Evolutionary conservation across 805 yeast species (phyloP).

Genomic region (Yamadazyma endophytica): DNA sequence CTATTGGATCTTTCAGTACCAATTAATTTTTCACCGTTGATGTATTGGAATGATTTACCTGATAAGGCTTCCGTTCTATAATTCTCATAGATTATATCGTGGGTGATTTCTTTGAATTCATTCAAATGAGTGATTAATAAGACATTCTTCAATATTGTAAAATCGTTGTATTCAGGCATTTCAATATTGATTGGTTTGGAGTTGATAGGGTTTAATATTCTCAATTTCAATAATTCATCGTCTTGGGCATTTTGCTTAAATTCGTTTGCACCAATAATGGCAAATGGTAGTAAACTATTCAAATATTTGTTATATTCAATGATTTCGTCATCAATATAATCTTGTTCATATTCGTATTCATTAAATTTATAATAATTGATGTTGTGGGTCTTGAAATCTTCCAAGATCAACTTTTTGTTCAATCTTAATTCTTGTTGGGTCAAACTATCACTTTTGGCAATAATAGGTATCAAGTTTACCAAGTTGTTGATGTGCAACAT

Average conservation of each 20-base stretch:
- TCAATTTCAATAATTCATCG: conserved; percentile 47
- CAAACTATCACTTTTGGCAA: conserved; percentile 41
- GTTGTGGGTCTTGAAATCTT: conserved; percentile 67
- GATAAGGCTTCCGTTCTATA: conserved; percentile 85
- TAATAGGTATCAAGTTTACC: conserved; percentile 41
- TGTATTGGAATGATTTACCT: conserved; percentile 49
- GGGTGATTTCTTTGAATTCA: conserved; percentile 86
- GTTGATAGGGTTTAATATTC: conserved; percentile 44
- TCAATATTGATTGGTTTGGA: conserved; percentile 58
- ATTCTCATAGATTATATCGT: conserved; percentile 80
- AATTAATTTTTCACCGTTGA: conserved; percentile 11
- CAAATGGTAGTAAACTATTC: conserved; percentile 62
- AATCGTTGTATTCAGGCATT: conserved; percentile 74
- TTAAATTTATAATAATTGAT: conserved; percentile 71
- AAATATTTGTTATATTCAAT: conserved; percentile 62
- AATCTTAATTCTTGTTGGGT: conserved; percentile 46
- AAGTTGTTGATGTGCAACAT: conserved; percentile 37
- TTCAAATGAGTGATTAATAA: conserved; percentile 78
- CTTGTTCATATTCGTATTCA: conserved; percentile 54
- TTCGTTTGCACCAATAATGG: conserved; percentile 66
- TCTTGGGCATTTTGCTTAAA: conserved; percentile 39
- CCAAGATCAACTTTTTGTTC: conserved; percentile 70
- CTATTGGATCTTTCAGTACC: conserved; percentile 4
- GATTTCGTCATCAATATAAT: conserved; percentile 56
- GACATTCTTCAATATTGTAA: conserved; percentile 73